phyloP scores from a whole-genome alignment of 306 rosid genomes.

The Ceratonia siliqua region DNA sequence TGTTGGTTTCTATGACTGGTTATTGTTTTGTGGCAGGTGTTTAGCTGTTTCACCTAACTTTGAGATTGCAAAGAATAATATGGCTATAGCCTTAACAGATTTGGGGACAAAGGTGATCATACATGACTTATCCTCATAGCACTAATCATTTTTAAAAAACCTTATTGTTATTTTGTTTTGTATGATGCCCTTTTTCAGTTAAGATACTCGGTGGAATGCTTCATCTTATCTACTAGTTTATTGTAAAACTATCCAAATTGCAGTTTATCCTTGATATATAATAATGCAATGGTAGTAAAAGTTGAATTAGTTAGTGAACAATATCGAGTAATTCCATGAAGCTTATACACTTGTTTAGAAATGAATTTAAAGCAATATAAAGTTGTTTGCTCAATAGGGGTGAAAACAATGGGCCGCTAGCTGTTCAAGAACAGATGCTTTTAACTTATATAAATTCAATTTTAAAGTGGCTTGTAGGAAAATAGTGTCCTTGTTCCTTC shows the following conservation, averaged over 20 bases:
- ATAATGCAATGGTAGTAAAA: slow-evolving; percentile 19
- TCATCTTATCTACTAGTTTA: neutral
- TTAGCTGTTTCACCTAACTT: slow-evolving; percentile 95
- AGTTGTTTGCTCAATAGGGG: neutral
- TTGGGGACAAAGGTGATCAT: slow-evolving; percentile 92
- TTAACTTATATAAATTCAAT: slow-evolving; percentile 3
- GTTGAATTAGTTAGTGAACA: slow-evolving; percentile 21
- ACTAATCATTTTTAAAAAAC: neutral
- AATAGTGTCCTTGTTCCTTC: neutral
- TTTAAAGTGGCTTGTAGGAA: neutral
- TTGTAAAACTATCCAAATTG: neutral
- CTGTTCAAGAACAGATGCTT: neutral
- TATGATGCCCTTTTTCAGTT: slow-evolving; percentile 13
- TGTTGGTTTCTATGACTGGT: slow-evolving; percentile 21
- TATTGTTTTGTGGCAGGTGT: slow-evolving; percentile 65
- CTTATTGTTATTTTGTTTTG: neutral
- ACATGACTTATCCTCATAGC: neutral
- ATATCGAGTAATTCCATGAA: neutral
- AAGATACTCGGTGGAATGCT: neutral
- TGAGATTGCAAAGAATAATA: slow-evolving; percentile 95
- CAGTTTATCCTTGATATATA: neutral
- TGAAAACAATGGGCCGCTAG: neutral
- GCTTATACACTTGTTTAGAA: neutral
- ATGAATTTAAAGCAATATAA: neutral
- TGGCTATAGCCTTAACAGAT: slow-evolving; percentile 99